Percentiles rank a stretch among this genome's conserved stretches.
Conservation (phyloP, 2,329 filamentous ascomycete species). For the Microdochium bolleyi region DNA sequence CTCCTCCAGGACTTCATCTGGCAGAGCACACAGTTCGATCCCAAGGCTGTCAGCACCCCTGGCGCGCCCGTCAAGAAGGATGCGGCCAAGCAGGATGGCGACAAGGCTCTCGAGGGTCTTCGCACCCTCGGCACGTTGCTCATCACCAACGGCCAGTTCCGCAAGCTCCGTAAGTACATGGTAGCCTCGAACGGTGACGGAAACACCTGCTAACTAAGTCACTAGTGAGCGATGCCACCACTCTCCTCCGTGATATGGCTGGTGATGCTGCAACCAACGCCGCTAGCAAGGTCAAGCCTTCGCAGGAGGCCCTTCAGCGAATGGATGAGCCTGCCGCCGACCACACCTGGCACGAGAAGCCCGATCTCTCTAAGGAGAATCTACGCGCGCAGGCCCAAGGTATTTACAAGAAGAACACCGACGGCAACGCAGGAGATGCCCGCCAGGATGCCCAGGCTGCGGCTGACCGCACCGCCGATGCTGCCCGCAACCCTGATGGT, state of each 20-base stretch:
- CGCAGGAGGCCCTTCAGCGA: constrained; percentile 65
- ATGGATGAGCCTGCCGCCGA: constrained; percentile 82
- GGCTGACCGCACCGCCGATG: constrained; percentile 38
- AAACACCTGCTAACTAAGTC: not conserved
- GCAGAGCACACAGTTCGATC: constrained; percentile 72
- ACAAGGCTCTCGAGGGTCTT: constrained; percentile 76
- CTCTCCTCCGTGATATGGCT: constrained; percentile 82
- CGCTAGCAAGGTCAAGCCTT: constrained; percentile 67
- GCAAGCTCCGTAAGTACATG: constrained; percentile 67
- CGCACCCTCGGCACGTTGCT: constrained; percentile 82
- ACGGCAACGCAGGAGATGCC: not conserved
- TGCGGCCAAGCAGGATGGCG: constrained; percentile 71
- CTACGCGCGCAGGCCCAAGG: constrained; percentile 62
- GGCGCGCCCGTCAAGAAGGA: constrained; percentile 66
- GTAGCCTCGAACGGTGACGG: not conserved
- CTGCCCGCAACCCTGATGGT: constrained; percentile 22
- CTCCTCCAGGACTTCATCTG: constrained; percentile 95
- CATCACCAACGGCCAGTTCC: constrained; percentile 93
- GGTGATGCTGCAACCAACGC: constrained; percentile 81
- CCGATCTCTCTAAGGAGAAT: constrained; percentile 63
- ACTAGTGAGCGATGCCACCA: constrained; percentile 67
- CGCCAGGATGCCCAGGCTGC: constrained; percentile 52
- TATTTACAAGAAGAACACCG: constrained; percentile 38
- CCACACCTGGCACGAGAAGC: constrained; percentile 88
- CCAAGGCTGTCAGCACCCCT: constrained; percentile 53